These are phyloP conservation scores for Prunus armeniaca DNA, from an alignment of 306 rosid species.

Conservation along the genomic window DNA sequence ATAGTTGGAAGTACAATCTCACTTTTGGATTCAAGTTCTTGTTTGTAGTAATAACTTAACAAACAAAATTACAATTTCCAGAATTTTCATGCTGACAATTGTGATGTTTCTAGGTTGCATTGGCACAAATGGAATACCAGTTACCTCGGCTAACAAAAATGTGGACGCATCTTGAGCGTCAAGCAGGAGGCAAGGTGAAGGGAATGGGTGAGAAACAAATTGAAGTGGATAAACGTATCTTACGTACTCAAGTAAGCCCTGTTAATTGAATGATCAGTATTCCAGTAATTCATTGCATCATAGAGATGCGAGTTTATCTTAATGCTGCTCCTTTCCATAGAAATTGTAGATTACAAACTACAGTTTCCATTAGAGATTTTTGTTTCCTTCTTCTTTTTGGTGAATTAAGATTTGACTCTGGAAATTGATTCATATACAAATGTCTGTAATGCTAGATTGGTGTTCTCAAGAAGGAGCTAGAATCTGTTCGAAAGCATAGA, in stretches of 20 bases:
- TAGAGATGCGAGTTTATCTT: neutral
- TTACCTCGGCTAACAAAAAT: slow-evolving; percentile 90
- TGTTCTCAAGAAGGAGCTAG: slow-evolving; percentile 68
- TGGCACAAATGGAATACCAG: slow-evolving; percentile 99
- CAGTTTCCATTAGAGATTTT: neutral
- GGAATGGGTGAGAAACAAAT: slow-evolving; percentile 99
- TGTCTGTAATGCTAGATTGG: slow-evolving; percentile 67
- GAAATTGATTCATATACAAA: slow-evolving; percentile 13
- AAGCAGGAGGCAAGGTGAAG: slow-evolving; percentile 96
- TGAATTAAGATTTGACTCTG: neutral
- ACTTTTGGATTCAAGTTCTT: neutral
- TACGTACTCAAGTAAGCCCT: slow-evolving; percentile 80
- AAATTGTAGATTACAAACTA: neutral
- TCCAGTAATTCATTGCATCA: neutral
- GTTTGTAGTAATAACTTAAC: neutral
- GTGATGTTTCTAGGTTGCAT: slow-evolving; percentile 63
- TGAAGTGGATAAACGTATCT: slow-evolving; percentile 96
- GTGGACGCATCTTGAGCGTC: slow-evolving; percentile 99
- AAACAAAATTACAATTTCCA: neutral
- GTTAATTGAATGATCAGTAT: slow-evolving; percentile 2
- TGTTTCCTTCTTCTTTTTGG: neutral
- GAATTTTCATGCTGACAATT: slow-evolving; percentile 20
- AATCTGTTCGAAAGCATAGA: slow-evolving; percentile 84
- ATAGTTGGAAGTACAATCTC: neutral
- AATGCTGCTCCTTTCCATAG: neutral